These are phyloP conservation scores for Naganishia onofrii DNA, from an alignment of 768 basidiomycete species.

Conservation along the genomic window DNA sequence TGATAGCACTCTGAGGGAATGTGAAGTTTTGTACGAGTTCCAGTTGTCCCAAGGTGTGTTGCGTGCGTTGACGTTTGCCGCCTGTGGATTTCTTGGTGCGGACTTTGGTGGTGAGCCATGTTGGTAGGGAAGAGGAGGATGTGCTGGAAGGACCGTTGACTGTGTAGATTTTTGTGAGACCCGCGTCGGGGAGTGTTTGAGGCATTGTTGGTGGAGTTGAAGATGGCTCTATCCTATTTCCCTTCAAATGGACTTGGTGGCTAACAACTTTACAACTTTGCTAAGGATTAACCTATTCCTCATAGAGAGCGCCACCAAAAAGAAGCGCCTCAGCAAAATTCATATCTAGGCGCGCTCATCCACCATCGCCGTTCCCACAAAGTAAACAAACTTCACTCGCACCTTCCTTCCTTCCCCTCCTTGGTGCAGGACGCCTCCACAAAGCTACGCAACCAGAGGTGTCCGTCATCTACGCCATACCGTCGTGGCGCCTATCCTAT, in stretches of 20 bases:
- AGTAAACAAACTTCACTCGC: neutral
- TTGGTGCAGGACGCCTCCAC: too few species aligned
- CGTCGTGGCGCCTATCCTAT: too few species aligned
- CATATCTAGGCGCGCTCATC: neutral
- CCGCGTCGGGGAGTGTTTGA: neutral
- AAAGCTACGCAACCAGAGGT: too few species aligned
- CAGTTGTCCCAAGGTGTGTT: constrained; percentile 71
- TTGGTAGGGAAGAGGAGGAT: constrained; percentile 85
- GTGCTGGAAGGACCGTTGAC: constrained; percentile 88
- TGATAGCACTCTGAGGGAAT: constrained; percentile 93
- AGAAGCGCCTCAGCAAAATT: constrained; percentile 20
- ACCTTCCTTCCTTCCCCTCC: too few species aligned
- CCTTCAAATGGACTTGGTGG: too few species aligned
- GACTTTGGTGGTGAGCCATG: constrained; percentile 70
- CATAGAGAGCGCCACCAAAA: constrained; percentile 1
- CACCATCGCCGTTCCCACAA: constrained; percentile 23
- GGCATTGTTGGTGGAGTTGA: constrained; percentile 18
- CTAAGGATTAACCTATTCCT: too few species aligned
- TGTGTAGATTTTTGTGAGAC: constrained; percentile 73
- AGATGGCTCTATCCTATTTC: too few species aligned
- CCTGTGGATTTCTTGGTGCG: constrained; percentile 41
- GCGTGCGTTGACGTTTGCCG: constrained; percentile 48
- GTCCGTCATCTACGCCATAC: too few species aligned
- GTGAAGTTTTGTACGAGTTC: constrained; percentile 94
- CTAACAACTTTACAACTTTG: too few species aligned